Evolutionary conservation across 2,329 filamentous ascomycete genomes (phyloP).

Genomic region (Fusarium globosum): DNA sequence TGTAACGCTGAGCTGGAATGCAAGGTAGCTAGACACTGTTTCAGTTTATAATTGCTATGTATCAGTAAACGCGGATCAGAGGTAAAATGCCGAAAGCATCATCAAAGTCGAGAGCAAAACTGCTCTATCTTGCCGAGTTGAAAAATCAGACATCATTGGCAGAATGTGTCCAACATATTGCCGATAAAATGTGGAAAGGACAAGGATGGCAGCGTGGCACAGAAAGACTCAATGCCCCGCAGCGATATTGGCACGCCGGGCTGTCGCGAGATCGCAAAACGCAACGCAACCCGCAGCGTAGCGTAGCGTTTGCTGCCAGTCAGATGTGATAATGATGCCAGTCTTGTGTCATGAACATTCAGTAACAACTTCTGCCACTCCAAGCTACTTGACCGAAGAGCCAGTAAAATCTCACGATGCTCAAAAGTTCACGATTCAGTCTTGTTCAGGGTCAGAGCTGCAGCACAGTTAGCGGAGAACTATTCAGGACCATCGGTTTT

Average conservation of each 20-base stretch:
- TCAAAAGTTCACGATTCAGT: conserved; percentile 11
- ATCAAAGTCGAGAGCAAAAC: neutral
- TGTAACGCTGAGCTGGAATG: neutral
- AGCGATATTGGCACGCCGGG: conserved; percentile 38
- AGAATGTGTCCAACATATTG: conserved; percentile 3
- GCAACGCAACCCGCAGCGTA: conserved; percentile 3
- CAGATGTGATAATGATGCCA: conserved; percentile 43
- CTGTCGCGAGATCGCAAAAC: conserved; percentile 32
- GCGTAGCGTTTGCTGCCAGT: conserved; percentile 29
- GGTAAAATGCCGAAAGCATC: neutral
- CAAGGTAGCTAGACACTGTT: neutral
- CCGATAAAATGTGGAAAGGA: conserved; percentile 25
- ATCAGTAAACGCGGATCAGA: neutral
- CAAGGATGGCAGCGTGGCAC: conserved; percentile 35
- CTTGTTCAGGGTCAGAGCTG: conserved; percentile 4
- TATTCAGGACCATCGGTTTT: conserved; percentile 1
- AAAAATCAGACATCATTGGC: conserved; percentile 1
- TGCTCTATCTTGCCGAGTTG: neutral
- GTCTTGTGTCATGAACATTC: conserved; percentile 42
- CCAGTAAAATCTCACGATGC: conserved; percentile 23
- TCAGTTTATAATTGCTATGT: neutral
- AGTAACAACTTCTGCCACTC: conserved; percentile 22
- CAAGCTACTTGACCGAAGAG: conserved; percentile 21
- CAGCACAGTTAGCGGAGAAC: conserved; percentile 19
- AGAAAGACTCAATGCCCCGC: conserved; percentile 37